Evolutionary conservation across 2,329 filamentous ascomycete species (phyloP), one percentile per base, ranked within the genome.

Genomic region (Trichophyton benhamiae): DNA sequence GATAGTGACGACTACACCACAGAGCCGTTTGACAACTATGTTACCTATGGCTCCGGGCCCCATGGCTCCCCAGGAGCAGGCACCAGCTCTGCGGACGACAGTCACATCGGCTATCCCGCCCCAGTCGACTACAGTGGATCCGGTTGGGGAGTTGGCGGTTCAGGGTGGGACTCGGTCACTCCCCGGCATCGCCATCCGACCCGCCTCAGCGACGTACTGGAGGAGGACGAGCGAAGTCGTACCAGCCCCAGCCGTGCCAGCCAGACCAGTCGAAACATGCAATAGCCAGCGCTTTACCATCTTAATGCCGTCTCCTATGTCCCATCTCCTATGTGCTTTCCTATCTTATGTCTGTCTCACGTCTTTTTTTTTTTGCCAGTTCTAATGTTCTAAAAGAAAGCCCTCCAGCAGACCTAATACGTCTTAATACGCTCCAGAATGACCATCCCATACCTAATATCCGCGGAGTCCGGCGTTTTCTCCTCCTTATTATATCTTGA

Each of bases 171-270:
- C 65, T 75, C 77, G n/a, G 78, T 89, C 65, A 86, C 87, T 25
- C 82, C 85, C 4, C 72, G 79, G 61, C 91, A 95, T 73, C 89
- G 94, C 67, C 90, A 96, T 74, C 91, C 91, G 0, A 95, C 91
- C 7, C 80, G 91, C 61, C 78, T 96, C 65, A 95, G 90, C 72
- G 91, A 95, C 74, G 91, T 96, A 30, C 81, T 94, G 33, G 87
- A 91, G 70, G 90, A 95, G 65, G 89, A 94, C 66, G 89, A 95
- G 74, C 80, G 85, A 58, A 89, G 87, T 60, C 74, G 76, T 36
- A 79, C 78, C n/a, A 80, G 75, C 70, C 83, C 87, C 22, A 89
- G 87, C 13, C 88, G 87, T 66, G 85, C 84, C 9, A 87, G 85
- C 71, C 82, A 84, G 64, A 73, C 80, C 65, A 84, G 71, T 59